Evolutionary conservation across 768 basidiomycete genomes (phyloP).

Genomic region (Coprinellus aureogranulatus): DNA sequence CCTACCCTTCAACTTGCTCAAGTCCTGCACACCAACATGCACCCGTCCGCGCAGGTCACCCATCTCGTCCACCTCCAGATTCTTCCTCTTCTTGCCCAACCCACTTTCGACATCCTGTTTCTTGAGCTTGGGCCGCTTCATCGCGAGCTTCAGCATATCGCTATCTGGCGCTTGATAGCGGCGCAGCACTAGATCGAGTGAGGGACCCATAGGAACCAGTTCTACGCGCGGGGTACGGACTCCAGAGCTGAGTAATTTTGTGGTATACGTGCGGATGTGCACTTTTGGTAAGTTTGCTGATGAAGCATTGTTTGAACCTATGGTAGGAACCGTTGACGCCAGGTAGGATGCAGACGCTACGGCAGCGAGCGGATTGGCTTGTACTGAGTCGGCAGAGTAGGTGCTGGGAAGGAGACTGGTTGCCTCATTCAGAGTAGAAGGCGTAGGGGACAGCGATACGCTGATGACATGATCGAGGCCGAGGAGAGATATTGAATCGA

Average conservation of each 20-base stretch:
- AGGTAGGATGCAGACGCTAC: neutral
- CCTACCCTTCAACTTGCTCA: conserved; percentile 80
- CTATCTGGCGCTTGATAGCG: conserved; percentile 72
- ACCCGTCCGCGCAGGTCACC: conserved; percentile 90
- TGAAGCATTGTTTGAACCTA: conserved; percentile 19
- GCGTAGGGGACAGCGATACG: conserved; percentile 68
- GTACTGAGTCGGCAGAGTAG: neutral
- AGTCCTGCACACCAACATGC: conserved; percentile 87
- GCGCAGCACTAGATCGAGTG: conserved; percentile 77
- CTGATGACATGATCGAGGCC: conserved; percentile 89
- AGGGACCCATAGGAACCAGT: conserved; percentile 87
- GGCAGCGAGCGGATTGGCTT: neutral
- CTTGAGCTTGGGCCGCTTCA: conserved; percentile 83
- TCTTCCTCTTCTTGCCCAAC: conserved; percentile 90
- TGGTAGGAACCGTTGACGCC: neutral
- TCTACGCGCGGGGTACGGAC: conserved; percentile 78
- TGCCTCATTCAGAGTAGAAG: conserved; percentile 49
- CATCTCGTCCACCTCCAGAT: conserved; percentile 96
- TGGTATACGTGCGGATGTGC: conserved; percentile 85
- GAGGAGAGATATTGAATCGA: conserved; percentile 78
- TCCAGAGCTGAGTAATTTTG: conserved; percentile 71
- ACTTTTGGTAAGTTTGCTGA: conserved; percentile 67
- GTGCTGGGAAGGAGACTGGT: conserved; percentile 10
- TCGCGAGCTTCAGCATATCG: conserved; percentile 76
- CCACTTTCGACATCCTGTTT: conserved; percentile 86